phyloP scores from a whole-genome alignment of 805 yeast genomes.

The Monosporozyma solicola region DNA sequence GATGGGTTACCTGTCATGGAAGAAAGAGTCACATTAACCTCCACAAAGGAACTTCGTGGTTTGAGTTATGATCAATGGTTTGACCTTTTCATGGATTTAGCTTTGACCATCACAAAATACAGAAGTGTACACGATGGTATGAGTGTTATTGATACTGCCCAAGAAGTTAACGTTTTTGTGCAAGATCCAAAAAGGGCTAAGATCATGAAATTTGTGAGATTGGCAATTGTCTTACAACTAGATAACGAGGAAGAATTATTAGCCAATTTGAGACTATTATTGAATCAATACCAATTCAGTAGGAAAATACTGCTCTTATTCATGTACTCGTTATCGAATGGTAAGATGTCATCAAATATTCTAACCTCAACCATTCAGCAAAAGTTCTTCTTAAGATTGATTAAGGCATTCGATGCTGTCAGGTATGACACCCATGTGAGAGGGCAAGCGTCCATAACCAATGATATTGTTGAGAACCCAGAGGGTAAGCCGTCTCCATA shows the following conservation, averaged over 20 bases:
- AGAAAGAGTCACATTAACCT: slow-evolving; percentile 37
- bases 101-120: slow-evolving; percentile 54
- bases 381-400: slow-evolving; percentile 79
- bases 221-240: slow-evolving; percentile 46
- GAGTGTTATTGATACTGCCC: slow-evolving; percentile 64
- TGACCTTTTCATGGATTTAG: slow-evolving; percentile 68
- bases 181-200: slow-evolving; percentile 54
- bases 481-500: slow-evolving; percentile 51
- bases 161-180: slow-evolving; percentile 67
- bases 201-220: slow-evolving; percentile 52
- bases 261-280: slow-evolving; percentile 50
- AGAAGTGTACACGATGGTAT: slow-evolving; percentile 56
- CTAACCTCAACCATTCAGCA: slow-evolving; percentile 78
- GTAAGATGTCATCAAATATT: slow-evolving; percentile 46
- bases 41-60: slow-evolving; percentile 62
- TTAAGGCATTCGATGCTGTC: slow-evolving; percentile 78
- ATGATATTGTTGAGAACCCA: slow-evolving; percentile 37
- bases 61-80: slow-evolving; percentile 77
- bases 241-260: slow-evolving; percentile 46
- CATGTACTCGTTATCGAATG: slow-evolving; percentile 51
- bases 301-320: slow-evolving; percentile 59
- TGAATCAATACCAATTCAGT: slow-evolving; percentile 68
- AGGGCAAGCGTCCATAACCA: slow-evolving; percentile 72
- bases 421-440: slow-evolving; percentile 43
- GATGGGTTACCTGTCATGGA: slow-evolving; percentile 30